Evolutionary conservation across 2,329 filamentous ascomycete species (phyloP).

Genomic region (Colletotrichum musae): DNA sequence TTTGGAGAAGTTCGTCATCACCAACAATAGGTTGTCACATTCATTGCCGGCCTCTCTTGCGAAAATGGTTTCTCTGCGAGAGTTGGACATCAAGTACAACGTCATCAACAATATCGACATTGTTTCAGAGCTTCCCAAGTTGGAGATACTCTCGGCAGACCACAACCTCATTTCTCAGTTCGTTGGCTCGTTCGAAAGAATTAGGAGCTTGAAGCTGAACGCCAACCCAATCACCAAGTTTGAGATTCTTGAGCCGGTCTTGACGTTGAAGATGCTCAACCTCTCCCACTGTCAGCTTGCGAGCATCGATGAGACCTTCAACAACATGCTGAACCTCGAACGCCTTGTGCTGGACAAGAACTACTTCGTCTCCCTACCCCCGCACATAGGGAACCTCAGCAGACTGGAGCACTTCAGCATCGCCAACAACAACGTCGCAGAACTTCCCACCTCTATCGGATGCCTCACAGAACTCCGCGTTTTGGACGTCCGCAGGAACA

Average conservation of each 20-base stretch:
- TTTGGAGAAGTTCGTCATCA: conserved; percentile 92
- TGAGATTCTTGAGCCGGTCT: conserved; percentile 81
- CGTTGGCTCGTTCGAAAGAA: conserved; percentile 86
- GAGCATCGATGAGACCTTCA: conserved; percentile 90
- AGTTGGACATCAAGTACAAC: conserved; percentile 97
- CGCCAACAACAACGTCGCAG: conserved; percentile 88
- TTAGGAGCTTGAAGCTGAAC: conserved; percentile 89
- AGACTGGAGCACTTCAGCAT: conserved; percentile 94
- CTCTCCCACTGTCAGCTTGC: conserved; percentile 92
- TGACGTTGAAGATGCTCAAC: conserved; percentile 88
- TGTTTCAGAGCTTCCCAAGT: conserved; percentile 84
- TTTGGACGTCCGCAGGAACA: conserved; percentile 93
- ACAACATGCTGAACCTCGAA: conserved; percentile 88
- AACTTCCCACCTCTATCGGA: conserved; percentile 89
- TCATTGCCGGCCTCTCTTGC: conserved; percentile 81
- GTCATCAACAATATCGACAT: conserved; percentile 89
- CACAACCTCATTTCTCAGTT: conserved; percentile 95
- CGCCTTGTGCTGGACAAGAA: conserved; percentile 94
- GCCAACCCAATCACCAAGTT: conserved; percentile 97
- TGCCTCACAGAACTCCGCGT: conserved; percentile 87
- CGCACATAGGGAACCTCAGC: conserved; percentile 85
- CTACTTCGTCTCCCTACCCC: conserved; percentile 91
- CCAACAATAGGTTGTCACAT: conserved; percentile 90
- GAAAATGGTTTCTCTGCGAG: conserved; percentile 83
- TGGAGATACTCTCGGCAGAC: conserved; percentile 91